Base-by-base conservation (phyloP, 169 alveolate genomes). In the Plasmodium ovale region DNA sequence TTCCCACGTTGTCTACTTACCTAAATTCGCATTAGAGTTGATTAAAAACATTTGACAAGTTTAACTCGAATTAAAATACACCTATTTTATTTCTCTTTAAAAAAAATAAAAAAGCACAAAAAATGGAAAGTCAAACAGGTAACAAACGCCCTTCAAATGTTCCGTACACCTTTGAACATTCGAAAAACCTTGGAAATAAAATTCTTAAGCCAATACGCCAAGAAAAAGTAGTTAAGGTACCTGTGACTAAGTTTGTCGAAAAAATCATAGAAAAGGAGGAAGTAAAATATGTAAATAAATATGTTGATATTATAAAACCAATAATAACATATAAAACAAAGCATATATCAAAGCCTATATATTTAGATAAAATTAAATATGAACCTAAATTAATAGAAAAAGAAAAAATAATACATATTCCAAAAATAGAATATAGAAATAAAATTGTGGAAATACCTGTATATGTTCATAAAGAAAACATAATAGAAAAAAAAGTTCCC, bases 171-270 rank as follows among this genome's bases (percentile, higher is more conserved):
- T 74, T 74, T 54, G 90, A 82, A 58, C 79, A 82, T 69, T 64
- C 90, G 33, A 82, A 69, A 82, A 49, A 64, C 58, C 37, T 82
- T 16, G 73, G 82, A 16, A 82, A 67, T 19, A 64, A 82, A 82
- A 82, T 82, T 44, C 90, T 82, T 10, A 82, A 82, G 59, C 90
- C 90, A 29, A 82, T 82, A 64, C 84, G 79, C 37, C 90, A 82
- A 69, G 90, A 82, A 67, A 82, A 82, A 42, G 33, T 82, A 19
- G 90, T 82, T 54, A 82, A 56, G 19, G 90, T 82, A 39, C 90
- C 90, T 42, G 90, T 82, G 7, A 82, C 90, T 58, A 70, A 82
- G 49, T 82, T 65, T 25, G 84, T 82, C 23, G 90, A 82, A 82
- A 82, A 82, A 64, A 65, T 82, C 33, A 67, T 82, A 49, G 90